Evolutionary conservation across 768 basidiomycete species (phyloP).

Genomic region (Leccinum subgranulosum): DNA sequence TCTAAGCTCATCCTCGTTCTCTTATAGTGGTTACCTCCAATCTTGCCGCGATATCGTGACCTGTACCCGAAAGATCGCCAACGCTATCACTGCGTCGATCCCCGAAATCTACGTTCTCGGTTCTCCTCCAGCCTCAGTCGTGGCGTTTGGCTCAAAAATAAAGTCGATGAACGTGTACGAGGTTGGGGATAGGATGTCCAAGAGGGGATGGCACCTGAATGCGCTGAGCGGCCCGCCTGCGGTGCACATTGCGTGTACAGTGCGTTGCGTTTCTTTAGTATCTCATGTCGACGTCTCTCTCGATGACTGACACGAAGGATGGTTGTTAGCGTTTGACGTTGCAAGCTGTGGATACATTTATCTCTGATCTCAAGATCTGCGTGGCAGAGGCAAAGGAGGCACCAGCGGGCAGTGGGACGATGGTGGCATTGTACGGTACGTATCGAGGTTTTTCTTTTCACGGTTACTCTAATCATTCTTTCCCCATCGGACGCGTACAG

Average conservation of each 20-base stretch:
- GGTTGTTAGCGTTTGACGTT: slow-evolving; percentile 71
- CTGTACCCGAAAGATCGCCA: slow-evolving; percentile 66
- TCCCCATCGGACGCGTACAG: slow-evolving; percentile 33
- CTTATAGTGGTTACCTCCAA: slow-evolving; percentile 73
- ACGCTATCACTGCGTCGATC: slow-evolving; percentile 61
- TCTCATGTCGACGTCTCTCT: not conserved
- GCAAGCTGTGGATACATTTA: slow-evolving; percentile 67
- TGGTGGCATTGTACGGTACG: slow-evolving; percentile 91
- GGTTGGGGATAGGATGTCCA: slow-evolving; percentile 86
- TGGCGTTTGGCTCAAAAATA: slow-evolving; percentile 77
- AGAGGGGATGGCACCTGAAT: slow-evolving; percentile 90
- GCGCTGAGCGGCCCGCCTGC: slow-evolving; percentile 75
- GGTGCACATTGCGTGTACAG: slow-evolving; percentile 93
- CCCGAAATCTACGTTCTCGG: slow-evolving; percentile 88
- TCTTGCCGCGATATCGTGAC: slow-evolving; percentile 84
- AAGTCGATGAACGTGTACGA: slow-evolving; percentile 63
- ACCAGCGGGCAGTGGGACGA: slow-evolving; percentile 73
- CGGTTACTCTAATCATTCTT: no score
- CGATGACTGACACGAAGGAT: not conserved
- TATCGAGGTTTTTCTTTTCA: slow-evolving; percentile 8
- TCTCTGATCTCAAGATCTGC: slow-evolving; percentile 78
- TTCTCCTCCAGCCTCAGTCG: slow-evolving; percentile 83
- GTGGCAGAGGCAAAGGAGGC: slow-evolving; percentile 64
- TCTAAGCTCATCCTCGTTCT: not conserved
- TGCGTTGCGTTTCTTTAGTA: slow-evolving; percentile 36